Percentiles rank a stretch among this genome's conserved stretches.
phyloP scores from a whole-genome alignment of 495 filamentous ascomycete genomes.

The Aspergillus cavernicola region DNA sequence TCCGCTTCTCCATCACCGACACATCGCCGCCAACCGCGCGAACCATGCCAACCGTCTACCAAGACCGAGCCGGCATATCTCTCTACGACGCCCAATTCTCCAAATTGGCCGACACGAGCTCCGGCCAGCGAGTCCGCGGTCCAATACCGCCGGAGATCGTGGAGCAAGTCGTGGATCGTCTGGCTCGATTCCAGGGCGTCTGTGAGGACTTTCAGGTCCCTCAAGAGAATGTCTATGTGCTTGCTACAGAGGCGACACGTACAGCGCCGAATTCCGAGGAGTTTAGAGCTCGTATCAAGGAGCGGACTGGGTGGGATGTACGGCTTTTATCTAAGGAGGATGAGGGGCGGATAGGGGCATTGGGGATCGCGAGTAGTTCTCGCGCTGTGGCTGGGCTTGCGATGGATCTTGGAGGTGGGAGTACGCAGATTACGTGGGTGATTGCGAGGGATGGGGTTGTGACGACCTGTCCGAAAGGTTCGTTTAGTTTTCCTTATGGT shows the following conservation, averaged over 20 bases:
- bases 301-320: conserved; percentile 60
- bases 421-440: conserved; percentile 83
- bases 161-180: conserved; percentile 51
- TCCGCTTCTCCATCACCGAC: conserved; percentile 84
- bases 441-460: conserved; percentile 49
- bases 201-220: conserved; percentile 67
- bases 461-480: conserved; percentile 39
- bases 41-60: conserved; percentile 69
- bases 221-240: conserved; percentile 57
- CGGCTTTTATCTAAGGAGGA: conserved; percentile 70
- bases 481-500: conserved; percentile 71
- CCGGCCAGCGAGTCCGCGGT: conserved; percentile 18
- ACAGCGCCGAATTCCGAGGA: conserved; percentile 68
- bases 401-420: conserved; percentile 86
- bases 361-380: conserved; percentile 75
- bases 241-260: conserved; percentile 85
- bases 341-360: conserved; percentile 75
- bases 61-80: conserved; percentile 71
- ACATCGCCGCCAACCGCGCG: conserved; percentile 63
- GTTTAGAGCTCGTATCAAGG: conserved; percentile 59
- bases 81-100: conserved; percentile 78
- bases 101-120: conserved; percentile 17
- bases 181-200: conserved; percentile 66
- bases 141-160: conserved; percentile 62
- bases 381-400: conserved; percentile 61